Conservation (phyloP, 495 filamentous ascomycete genomes). For the Aspergillus kassunensis region DNA sequence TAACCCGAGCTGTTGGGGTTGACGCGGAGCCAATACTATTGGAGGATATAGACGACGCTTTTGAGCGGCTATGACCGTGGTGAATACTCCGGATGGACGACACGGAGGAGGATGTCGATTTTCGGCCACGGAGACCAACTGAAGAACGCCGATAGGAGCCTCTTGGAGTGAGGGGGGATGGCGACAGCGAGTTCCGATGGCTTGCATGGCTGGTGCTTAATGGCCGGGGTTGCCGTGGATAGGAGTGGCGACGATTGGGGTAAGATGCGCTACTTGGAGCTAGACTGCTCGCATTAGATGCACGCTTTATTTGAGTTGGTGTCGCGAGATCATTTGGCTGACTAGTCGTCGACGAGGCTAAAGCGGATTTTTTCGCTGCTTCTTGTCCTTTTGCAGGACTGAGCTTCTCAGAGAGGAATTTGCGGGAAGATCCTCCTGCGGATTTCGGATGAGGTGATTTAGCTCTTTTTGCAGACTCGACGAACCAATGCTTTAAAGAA, state of each 20-base stretch:
- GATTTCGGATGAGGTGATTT: slow-evolving; percentile 55
- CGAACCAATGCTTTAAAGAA: slow-evolving; percentile 84
- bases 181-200: slow-evolving; percentile 81
- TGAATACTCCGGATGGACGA: slow-evolving; percentile 91
- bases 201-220: slow-evolving; percentile 51
- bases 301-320: slow-evolving; percentile 42
- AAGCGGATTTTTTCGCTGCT: slow-evolving; percentile 24
- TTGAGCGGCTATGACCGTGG: slow-evolving; percentile 81
- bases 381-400: slow-evolving; percentile 43
- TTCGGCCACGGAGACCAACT: slow-evolving; percentile 78
- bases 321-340: slow-evolving; percentile 29
- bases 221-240: slow-evolving; percentile 47
- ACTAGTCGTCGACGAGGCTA: slow-evolving; percentile 20
- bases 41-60: slow-evolving; percentile 90
- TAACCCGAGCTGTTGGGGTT: slow-evolving; percentile 60
- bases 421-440: slow-evolving; percentile 28
- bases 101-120: slow-evolving; percentile 93
- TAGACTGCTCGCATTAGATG: slow-evolving; percentile 43
- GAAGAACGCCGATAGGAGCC: slow-evolving; percentile 74
- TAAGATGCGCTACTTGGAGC: slow-evolving; percentile 46
- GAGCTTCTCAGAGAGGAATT: slow-evolving; percentile 40
- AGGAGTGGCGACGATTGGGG: slow-evolving; percentile 43
- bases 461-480: slow-evolving; percentile 70
- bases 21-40: slow-evolving; percentile 65
- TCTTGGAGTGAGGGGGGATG: slow-evolving; percentile 81